Base-by-base conservation (phyloP, 2,329 filamentous ascomycete genomes). In the Phaeosphaeria sp. region DNA sequence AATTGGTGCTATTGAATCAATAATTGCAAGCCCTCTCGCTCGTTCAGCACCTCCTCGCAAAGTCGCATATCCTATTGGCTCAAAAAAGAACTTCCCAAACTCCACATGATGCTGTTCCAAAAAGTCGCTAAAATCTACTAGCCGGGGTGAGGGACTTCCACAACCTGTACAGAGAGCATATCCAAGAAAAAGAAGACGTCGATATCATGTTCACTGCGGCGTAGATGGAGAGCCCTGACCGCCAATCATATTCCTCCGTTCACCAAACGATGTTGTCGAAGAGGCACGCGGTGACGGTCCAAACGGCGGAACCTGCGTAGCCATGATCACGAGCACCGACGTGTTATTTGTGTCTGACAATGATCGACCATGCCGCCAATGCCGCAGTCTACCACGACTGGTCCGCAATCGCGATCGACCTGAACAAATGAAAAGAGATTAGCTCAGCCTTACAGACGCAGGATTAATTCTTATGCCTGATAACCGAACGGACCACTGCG, bases 401-500 rank as follows among this genome's bases (percentile, higher is more conserved):
- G 18, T 27, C 1, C 48, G 30, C 48, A 41, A 50, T 25, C 48
- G 30, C 1, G 23, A 33, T 50, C 48, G 23, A 15, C 50, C 55
- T 54, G 46, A 13, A 46, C 18, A 33, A 23, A 41, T 42, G 55
- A n/a, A 36, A 52, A 22, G 11, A 23, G 17, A 46, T 59, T 48
- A 65, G 58, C 48, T 55, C 46, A 41, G 50, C 21, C 36, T 23
- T 48, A 30, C 21, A 42, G 7, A 22, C 50, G 17, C 25, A 39
- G 48, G 36, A 10, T 25, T 10, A 20, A 48, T 55, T 58, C 23
- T 59, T 50, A 66, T 47, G 58, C 56, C 43, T 62, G 61, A 64
- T 68, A 60, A 46, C 67, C 72, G 68, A 72, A 77, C 71, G 63
- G 66, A 74, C 73, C 71, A 68, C 73, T 70, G 49, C 72, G 71